Evolutionary conservation across 2,329 filamentous ascomycete genomes (phyloP).

Genomic region (Apiospora koreana): DNA sequence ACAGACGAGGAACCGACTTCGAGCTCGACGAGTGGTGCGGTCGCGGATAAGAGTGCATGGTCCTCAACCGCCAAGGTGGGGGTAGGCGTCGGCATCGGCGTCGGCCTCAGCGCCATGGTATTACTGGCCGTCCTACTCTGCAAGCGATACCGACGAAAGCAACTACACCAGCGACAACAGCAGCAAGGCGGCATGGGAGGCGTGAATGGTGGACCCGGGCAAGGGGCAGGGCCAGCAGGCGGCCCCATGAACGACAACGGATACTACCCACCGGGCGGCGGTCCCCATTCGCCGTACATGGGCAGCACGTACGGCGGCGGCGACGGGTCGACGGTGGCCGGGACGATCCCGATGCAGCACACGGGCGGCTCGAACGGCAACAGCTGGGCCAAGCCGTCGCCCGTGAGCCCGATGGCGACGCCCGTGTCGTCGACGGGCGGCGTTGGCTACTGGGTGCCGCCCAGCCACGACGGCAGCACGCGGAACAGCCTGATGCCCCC

Average conservation of each 20-base stretch:
- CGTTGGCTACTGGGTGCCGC: background rate
- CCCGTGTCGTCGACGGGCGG: background rate
- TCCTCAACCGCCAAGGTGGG: slow-evolving; percentile 37
- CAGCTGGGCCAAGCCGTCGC: background rate
- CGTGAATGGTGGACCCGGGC: too few species aligned
- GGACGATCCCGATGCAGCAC: background rate
- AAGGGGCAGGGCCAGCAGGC: too few species aligned
- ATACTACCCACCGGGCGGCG: background rate
- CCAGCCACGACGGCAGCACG: background rate
- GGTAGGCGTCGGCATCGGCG: slow-evolving; percentile 35
- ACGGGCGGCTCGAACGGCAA: background rate
- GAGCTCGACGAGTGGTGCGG: slow-evolving; percentile 11
- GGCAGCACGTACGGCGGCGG: background rate
- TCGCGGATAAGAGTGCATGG: background rate
- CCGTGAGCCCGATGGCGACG: background rate
- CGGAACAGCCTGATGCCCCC: background rate
- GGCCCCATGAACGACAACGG: background rate
- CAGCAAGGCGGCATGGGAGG: background rate
- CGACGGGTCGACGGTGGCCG: background rate
- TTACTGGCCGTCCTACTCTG: slow-evolving; percentile 30
- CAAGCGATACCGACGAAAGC: slow-evolving; percentile 27
- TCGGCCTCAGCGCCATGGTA: slow-evolving; percentile 17
- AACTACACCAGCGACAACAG: background rate
- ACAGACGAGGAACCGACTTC: slow-evolving; percentile 29
- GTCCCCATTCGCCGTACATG: background rate